Evolutionary conservation across 352 stramenopile genomes (phyloP).

Genomic region (Phytophthora macrochlamydospora): DNA sequence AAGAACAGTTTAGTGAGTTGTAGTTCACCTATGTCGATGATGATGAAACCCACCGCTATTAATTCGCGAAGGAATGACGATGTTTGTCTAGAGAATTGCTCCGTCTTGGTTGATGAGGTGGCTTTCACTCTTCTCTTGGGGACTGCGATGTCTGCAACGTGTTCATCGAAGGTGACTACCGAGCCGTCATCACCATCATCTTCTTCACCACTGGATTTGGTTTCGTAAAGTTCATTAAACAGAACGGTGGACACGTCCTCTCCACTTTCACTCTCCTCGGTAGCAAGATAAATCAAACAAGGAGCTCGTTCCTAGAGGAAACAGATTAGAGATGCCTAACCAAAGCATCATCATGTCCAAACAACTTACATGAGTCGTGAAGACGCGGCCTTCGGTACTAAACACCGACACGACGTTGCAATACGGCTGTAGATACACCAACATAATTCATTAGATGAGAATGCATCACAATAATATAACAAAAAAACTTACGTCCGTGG

Average conservation of each 20-base stretch:
- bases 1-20: not conserved
- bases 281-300: constrained; percentile 77
- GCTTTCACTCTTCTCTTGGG: constrained; percentile 11
- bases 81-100: constrained; percentile 13
- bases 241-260: constrained; percentile 70
- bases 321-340: too few relatives aligned
- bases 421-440: constrained; percentile 41
- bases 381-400: constrained; percentile 70
- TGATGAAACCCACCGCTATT: constrained; percentile 20
- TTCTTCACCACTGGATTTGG: constrained; percentile 14
- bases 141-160: constrained; percentile 21
- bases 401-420: constrained; percentile 67
- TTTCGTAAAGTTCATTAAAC: constrained; percentile 68
- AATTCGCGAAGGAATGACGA: constrained; percentile 34
- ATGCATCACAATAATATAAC: not conserved
- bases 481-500: constrained; percentile 57
- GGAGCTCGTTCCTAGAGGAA: constrained; percentile 65
- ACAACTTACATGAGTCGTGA: constrained; percentile 71
- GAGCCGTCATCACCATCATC: constrained; percentile 13
- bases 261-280: constrained; percentile 45
- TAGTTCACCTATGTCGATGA: not conserved
- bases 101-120: constrained; percentile 2
- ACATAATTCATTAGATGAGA: not conserved
- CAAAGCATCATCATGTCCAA: too few relatives aligned
- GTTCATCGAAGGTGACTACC: constrained; percentile 24